These are phyloP conservation scores for Zygosaccharomyces kombuchaensis DNA, from an alignment of 805 yeast species.

Conservation along the genomic window DNA sequence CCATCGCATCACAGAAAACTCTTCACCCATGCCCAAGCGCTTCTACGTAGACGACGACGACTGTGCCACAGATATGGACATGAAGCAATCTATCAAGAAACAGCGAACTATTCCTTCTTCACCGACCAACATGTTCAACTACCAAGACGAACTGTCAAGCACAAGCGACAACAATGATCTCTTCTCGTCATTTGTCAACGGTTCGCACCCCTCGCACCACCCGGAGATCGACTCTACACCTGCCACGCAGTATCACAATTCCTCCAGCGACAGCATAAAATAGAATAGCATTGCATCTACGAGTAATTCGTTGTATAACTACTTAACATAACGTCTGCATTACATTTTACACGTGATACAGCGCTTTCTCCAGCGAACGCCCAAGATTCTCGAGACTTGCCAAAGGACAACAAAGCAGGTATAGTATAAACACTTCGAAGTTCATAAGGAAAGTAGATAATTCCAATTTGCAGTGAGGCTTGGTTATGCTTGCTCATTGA, in stretches of 20 bases:
- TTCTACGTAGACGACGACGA: slow-evolving; percentile 6
- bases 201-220: slow-evolving; percentile 14
- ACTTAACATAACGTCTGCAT: slow-evolving; percentile 2
- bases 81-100: slow-evolving; percentile 17
- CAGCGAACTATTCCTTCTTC: slow-evolving; percentile 33
- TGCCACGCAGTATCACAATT: slow-evolving; percentile 23
- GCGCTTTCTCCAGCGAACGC: neutral
- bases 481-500: slow-evolving; percentile 2
- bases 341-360: slow-evolving; percentile 2
- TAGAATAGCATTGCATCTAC: slow-evolving; percentile 4
- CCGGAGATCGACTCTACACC: slow-evolving; percentile 25
- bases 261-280: slow-evolving; percentile 13
- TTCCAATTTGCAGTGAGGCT: neutral
- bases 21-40: slow-evolving; percentile 10
- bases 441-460: neutral
- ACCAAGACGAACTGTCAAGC: slow-evolving; percentile 17
- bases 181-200: slow-evolving; percentile 23
- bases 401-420: slow-evolving; percentile 7
- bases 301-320: slow-evolving; percentile 7
- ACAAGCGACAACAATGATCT: slow-evolving; percentile 20
- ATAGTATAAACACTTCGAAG: neutral
- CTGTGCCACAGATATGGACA: slow-evolving; percentile 14
- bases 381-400: neutral
- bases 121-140: slow-evolving; percentile 31
- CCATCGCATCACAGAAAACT: slow-evolving; percentile 6